Evolutionary conservation across 768 basidiomycete genomes (phyloP), one percentile per base, ranked within the genome.

Genomic region (Filobasidium floriforme): DNA sequence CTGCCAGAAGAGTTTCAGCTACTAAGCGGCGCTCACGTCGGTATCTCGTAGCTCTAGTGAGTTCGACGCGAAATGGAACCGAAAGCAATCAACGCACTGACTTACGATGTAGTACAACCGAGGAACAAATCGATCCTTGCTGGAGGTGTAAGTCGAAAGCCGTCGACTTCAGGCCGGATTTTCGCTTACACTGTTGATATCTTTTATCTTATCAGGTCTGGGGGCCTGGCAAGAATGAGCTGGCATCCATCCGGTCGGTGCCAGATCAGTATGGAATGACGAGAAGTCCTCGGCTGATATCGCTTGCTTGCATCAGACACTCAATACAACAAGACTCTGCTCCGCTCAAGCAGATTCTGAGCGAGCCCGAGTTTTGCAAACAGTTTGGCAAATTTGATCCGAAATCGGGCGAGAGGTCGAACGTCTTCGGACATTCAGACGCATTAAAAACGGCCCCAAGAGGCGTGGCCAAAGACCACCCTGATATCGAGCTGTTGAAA

Each of bases 401-500:
- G 15, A 57, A 18, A 19, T 51, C n/a, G 15, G 88, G 89, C 19
- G 79, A 81, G 63, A 80, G 86, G 60, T 83, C 84, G 73, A 94
- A 83, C 73, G 85, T 99, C 1, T 99, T 93, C 76, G 93, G 94
- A 0, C 75, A 78, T 64, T 90, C 93, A 1, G 92, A 91, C 71
- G 87, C 91, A 74, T 80, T 96, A 37, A 97, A 96, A 80, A 86
- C 85, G 0, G 90, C 92, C 6, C 93, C 93, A 0, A 97, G 96
- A 73, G 93, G 92, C 0, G 80, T 94, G 10, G 84, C 85, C 61
- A 98, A 92, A 79, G 83, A 83, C 37, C 92, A 97, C 75, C 82
- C 82, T 77, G 91, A 97, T 75, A 97, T 99, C 70, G 93, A 94
- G 76, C 79, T 98, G 60, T 80, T 99, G 68, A 90, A 89, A 77